Base-by-base conservation (phyloP, 140 eudicot species). In the Senecio squalidus region DNA sequence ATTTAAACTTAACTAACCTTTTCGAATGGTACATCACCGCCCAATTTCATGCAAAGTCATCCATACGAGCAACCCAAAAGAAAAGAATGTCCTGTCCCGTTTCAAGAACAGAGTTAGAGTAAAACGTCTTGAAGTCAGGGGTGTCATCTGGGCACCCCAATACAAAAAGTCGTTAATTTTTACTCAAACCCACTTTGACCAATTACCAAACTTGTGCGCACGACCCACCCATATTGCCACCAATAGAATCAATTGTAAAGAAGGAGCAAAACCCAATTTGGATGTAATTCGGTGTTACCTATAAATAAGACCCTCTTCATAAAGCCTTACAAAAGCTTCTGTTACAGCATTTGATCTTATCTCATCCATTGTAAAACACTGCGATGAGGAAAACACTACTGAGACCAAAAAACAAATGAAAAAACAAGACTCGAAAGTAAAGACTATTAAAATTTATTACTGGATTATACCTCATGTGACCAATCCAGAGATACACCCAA, bases 61-160 rank as follows among this genome's bases (percentile, higher is more conserved):
- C 96, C 98, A 91, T 91, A 18, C 96, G 92, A 3, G 98, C 98
- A 58, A 86, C 96, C 98, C 96, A 86, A 48, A 91, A 91, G 10
- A 91, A 91, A 38, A 91, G 74, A 64, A 91, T 91, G 60, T 91
- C 98, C 23, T 91, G 98, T 3, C 98, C 96, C 0, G 98, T 86
- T 79, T 91, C 98, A 28, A 91, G 98, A 47, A 84, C 84, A 55
- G 92, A 60, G 62, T 94, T 84, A n/a, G 96, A 94, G 56, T 91
- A 91, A 79, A 83, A 91, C 1, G 76, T 46, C 60, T 54, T 79
- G 25, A 86, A 59, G 77, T 91, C 98, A 43, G 69, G 80, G n/a
- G 98, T 91, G 47, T 83, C 61, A 56, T 91, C 96, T 0, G 98
- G 98, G 94, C 98, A 91, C 21, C 98, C 98, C 75, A 86, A 70